Conservation (phyloP, 805 yeast genomes). For the Barnettozyma botsteinii region DNA sequence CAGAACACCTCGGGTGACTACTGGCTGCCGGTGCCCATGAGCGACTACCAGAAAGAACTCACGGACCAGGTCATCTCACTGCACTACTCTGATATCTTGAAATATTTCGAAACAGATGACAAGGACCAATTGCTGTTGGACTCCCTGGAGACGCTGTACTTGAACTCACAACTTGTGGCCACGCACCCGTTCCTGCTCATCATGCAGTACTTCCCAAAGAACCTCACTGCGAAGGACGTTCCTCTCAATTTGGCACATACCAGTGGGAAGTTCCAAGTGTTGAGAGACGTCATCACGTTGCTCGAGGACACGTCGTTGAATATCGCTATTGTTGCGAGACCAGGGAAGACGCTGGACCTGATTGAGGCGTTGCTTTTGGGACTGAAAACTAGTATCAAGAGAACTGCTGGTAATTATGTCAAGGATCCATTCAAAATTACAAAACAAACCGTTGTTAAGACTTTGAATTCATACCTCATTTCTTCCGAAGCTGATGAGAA, state of each 20-base stretch:
- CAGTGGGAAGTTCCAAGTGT: conserved; percentile 75
- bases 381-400: conserved; percentile 45
- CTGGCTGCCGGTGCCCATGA: conserved; percentile 75
- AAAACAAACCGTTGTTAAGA: conserved; percentile 21
- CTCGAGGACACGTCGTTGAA: conserved; percentile 42
- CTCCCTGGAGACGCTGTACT: conserved; percentile 66
- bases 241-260: conserved; percentile 68
- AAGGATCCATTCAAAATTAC: conserved; percentile 38
- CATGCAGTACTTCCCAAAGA: conserved; percentile 80
- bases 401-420: conserved; percentile 59
- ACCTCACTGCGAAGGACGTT: conserved; percentile 62
- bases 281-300: conserved; percentile 57
- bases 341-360: conserved; percentile 65
- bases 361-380: conserved; percentile 68
- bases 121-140: conserved; percentile 59
- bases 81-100: conserved; percentile 85
- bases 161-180: conserved; percentile 73
- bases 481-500: conserved; percentile 16
- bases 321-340: conserved; percentile 64
- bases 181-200: conserved; percentile 86
- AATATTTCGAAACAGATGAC: conserved; percentile 63
- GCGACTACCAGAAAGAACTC: conserved; percentile 79
- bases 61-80: conserved; percentile 88
- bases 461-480: conserved; percentile 17
- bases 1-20: conserved; percentile 49